Conservation (phyloP, 2,329 filamentous ascomycete species). For the Neonectria ditissima region DNA sequence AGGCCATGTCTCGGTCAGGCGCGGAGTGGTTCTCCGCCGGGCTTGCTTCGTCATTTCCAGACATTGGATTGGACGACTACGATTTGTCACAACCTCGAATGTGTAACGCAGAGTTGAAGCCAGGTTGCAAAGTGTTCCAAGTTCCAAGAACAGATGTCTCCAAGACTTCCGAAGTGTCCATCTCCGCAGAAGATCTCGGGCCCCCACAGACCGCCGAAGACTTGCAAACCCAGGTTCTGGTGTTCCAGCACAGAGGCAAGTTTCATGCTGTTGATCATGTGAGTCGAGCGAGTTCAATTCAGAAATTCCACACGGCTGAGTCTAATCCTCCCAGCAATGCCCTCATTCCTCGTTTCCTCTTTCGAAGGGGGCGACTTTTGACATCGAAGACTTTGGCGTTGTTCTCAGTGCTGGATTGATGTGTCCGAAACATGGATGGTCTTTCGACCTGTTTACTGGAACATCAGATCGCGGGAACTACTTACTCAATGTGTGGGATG, state of each 20-base stretch:
- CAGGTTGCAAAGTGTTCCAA: constrained; percentile 70
- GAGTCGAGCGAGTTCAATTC: constrained; percentile 44
- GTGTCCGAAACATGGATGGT: constrained; percentile 79
- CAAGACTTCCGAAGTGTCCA: constrained; percentile 51
- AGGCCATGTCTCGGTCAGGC: constrained; percentile 22
- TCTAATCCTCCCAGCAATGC: constrained; percentile 62
- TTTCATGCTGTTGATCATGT: constrained; percentile 79
- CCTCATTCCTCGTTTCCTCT: constrained; percentile 76
- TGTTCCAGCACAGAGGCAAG: constrained; percentile 72
- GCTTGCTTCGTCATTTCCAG: constrained; percentile 65
- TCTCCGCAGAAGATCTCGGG: constrained; percentile 49
- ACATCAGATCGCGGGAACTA: constrained; percentile 72
- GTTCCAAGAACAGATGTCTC: constrained; percentile 56
- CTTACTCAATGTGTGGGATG: constrained; percentile 72
- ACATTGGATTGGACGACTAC: constrained; percentile 57
- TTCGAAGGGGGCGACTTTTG: constrained; percentile 71
- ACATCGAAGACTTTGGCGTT: constrained; percentile 79
- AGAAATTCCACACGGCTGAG: neutral
- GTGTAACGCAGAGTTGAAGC: constrained; percentile 56
- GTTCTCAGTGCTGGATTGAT: constrained; percentile 71
- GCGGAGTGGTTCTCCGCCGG: constrained; percentile 66
- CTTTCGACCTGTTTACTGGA: constrained; percentile 75
- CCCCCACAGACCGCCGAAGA: constrained; percentile 47
- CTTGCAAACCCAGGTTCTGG: constrained; percentile 70
- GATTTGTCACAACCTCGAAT: constrained; percentile 52